phyloP scores from a whole-genome alignment of 306 rosid genomes.

The Biancaea sappan region DNA sequence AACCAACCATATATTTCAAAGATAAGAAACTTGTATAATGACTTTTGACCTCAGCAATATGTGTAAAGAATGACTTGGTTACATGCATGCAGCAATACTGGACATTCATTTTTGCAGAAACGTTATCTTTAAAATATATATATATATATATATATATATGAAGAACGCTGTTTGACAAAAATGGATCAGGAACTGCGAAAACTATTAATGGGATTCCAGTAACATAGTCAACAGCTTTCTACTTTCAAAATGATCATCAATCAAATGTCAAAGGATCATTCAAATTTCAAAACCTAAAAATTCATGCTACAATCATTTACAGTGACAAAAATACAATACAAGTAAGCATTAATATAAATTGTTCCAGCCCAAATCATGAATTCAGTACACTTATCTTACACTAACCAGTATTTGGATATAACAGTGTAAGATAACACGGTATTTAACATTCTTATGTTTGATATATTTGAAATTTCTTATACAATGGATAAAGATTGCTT shows the following conservation, averaged over 20 bases:
- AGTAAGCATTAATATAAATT: too few relatives aligned
- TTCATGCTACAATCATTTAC: too few relatives aligned
- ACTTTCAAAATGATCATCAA: not conserved
- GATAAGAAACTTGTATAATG: not conserved
- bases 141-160: too few relatives aligned
- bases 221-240: conserved; percentile 14
- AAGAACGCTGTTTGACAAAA: not conserved
- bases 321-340: too few relatives aligned
- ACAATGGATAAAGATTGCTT: too few relatives aligned
- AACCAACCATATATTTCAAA: not conserved
- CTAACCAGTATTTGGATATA: not conserved
- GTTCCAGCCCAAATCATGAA: not conserved
- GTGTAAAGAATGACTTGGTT: not conserved
- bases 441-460: too few relatives aligned
- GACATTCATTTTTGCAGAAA: not conserved
- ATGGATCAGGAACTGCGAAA: not conserved
- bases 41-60: not conserved
- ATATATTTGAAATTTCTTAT: too few relatives aligned
- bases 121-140: not conserved
- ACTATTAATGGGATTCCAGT: not conserved
- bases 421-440: not conserved
- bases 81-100: not conserved
- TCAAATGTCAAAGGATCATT: not conserved
- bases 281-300: not conserved
- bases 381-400: too few relatives aligned